Conservation (phyloP, 306 rosid species). For the Luffa aegyptiaca region DNA sequence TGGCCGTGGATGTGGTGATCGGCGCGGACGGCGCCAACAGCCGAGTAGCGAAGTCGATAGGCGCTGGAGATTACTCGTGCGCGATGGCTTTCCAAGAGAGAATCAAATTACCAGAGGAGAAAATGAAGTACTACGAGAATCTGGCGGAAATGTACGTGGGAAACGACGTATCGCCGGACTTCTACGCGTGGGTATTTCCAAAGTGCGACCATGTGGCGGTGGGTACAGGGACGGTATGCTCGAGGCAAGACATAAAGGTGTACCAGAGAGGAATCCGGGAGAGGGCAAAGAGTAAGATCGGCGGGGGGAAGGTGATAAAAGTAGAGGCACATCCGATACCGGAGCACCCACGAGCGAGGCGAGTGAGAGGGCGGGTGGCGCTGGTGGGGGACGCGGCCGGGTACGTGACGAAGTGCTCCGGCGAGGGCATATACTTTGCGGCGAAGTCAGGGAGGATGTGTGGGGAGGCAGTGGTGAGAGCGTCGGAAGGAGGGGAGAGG, state of each 20-base stretch:
- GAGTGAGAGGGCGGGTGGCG: slow-evolving; percentile 71
- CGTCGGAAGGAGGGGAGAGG: slow-evolving; percentile 57
- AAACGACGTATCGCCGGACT: slow-evolving; percentile 83
- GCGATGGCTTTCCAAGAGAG: slow-evolving; percentile 90
- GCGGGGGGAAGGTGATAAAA: slow-evolving; percentile 62
- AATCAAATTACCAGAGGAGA: slow-evolving; percentile 60
- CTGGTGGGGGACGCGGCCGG: slow-evolving; percentile 88
- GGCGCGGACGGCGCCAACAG: slow-evolving; percentile 86
- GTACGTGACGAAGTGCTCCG: slow-evolving; percentile 76
- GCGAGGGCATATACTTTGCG: slow-evolving; percentile 84
- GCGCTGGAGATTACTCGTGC: slow-evolving; percentile 60
- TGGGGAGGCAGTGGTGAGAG: slow-evolving; percentile 57
- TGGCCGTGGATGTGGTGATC: slow-evolving; percentile 74
- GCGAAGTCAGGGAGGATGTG: slow-evolving; percentile 76
- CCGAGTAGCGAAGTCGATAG: slow-evolving; percentile 68
- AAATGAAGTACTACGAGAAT: slow-evolving; percentile 62
- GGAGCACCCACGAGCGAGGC: slow-evolving; percentile 63
- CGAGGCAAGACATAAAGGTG: slow-evolving; percentile 46
- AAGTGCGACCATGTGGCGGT: slow-evolving; percentile 97
- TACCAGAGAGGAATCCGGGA: slow-evolving; percentile 63
- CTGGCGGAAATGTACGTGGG: slow-evolving; percentile 87
- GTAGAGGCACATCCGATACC: slow-evolving; percentile 94
- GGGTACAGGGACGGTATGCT: slow-evolving; percentile 72
- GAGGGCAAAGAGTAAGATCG: slow-evolving; percentile 40
- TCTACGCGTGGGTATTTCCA: slow-evolving; percentile 91